phyloP scores from a whole-genome alignment of 345 rosid genomes.

The Populus simonii region DNA sequence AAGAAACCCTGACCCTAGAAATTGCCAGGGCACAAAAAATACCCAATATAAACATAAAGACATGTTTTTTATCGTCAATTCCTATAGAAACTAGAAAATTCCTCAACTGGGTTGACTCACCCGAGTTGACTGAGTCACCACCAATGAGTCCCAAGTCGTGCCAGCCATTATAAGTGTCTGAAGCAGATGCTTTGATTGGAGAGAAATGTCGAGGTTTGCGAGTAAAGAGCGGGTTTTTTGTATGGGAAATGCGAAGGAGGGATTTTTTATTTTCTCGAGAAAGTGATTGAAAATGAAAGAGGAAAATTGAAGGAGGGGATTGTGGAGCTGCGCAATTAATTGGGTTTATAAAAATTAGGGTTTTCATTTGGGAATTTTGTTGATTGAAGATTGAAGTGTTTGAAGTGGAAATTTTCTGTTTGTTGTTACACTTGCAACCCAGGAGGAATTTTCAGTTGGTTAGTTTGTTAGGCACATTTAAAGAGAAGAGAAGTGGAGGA shows the following conservation, averaged over 20 bases:
- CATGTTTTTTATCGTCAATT: slow-evolving; percentile 43
- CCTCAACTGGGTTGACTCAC: slow-evolving; percentile 43
- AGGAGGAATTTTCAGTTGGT: not conserved
- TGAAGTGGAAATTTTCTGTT: not conserved
- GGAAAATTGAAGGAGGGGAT: slow-evolving; percentile 20
- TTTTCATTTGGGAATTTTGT: slow-evolving; percentile 23
- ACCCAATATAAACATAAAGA: slow-evolving; percentile 47
- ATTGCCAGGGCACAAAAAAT: slow-evolving; percentile 51
- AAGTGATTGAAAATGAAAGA: slow-evolving; percentile 29
- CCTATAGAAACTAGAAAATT: slow-evolving; percentile 46
- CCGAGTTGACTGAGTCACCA: slow-evolving; percentile 29
- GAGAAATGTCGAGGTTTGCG: slow-evolving; percentile 7
- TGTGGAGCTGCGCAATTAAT: slow-evolving; percentile 4
- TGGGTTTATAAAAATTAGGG: slow-evolving; percentile 20
- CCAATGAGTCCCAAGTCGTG: slow-evolving; percentile 32
- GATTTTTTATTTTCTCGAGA: slow-evolving; percentile 15
- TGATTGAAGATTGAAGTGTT: not conserved
- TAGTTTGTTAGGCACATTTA: not conserved
- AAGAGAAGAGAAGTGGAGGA: too few relatives aligned
- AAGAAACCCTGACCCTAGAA: slow-evolving; percentile 52
- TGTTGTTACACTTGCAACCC: not conserved
- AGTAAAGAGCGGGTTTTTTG: slow-evolving; percentile 10
- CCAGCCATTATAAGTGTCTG: slow-evolving; percentile 54
- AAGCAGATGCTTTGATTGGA: slow-evolving; percentile 16
- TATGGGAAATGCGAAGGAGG: slow-evolving; percentile 1